These are phyloP conservation scores for Panicum virgatum DNA, from an alignment of 202 grass and related monocot genomes.

Conservation along the genomic window DNA sequence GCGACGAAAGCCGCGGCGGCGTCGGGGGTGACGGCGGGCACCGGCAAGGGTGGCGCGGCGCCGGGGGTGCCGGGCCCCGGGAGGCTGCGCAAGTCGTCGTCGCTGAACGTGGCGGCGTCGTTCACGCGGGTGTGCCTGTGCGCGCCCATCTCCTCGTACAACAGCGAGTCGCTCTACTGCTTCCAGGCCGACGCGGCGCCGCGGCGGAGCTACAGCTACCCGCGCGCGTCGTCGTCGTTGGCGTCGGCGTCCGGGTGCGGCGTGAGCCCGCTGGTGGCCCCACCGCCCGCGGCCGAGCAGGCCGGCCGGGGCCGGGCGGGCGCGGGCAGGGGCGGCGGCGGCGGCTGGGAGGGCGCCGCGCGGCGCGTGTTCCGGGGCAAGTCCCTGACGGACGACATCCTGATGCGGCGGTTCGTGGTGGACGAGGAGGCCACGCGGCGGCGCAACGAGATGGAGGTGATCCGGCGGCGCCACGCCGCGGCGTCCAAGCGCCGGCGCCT, in stretches of 20 bases:
- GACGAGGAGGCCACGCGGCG: constrained; percentile 85
- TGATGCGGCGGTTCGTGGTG: constrained; percentile 92
- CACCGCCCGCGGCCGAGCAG: constrained; percentile 33
- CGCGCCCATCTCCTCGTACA: constrained; percentile 90
- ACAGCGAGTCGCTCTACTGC: constrained; percentile 64
- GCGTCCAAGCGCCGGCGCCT: constrained; percentile 67
- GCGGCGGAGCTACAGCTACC: constrained; percentile 89
- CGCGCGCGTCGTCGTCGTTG: constrained; percentile 67
- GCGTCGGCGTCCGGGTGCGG: constrained; percentile 43
- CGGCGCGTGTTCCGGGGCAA: constrained; percentile 86
- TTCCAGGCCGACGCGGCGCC: constrained; percentile 74
- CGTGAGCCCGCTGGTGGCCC: constrained; percentile 48
- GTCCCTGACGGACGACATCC: constrained; percentile 79
- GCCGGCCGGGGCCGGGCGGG: not conserved
- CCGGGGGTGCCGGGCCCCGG: not conserved
- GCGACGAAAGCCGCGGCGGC: constrained; percentile 39
- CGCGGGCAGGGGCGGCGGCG: not conserved
- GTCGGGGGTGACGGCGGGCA: constrained; percentile 19
- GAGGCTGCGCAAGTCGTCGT: constrained; percentile 80
- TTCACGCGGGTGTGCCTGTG: constrained; percentile 97
- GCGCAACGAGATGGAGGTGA: constrained; percentile 92
- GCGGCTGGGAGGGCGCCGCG: not conserved
- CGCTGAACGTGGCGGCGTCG: constrained; percentile 82
- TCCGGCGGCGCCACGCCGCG: constrained; percentile 69
- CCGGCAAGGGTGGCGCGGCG: not conserved